These are phyloP conservation scores for Penicillium antarcticum DNA, from an alignment of 495 filamentous ascomycete species.

Conservation along the genomic window DNA sequence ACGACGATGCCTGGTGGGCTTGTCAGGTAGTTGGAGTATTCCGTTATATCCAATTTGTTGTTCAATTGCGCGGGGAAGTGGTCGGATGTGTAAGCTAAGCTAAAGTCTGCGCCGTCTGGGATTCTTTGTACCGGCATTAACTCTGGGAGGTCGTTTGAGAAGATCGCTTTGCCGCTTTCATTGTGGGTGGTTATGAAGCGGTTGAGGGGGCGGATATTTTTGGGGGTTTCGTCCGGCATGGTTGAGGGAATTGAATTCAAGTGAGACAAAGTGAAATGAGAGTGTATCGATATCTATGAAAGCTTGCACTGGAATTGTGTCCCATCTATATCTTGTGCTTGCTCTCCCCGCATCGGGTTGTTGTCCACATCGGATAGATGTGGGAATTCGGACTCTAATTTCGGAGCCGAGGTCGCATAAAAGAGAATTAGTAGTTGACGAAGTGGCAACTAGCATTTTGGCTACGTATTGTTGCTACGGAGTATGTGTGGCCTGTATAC, in stretches of 20 bases:
- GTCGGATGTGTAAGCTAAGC: slow-evolving; percentile 49
- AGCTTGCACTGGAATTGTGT: no score
- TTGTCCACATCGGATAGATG: slow-evolving; percentile 31
- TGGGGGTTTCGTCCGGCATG: slow-evolving; percentile 14
- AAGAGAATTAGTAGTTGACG: background rate
- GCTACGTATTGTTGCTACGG: no score
- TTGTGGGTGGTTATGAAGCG: slow-evolving; percentile 42
- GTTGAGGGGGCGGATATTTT: slow-evolving; percentile 32
- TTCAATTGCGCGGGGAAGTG: slow-evolving; percentile 50
- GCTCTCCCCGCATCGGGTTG: slow-evolving; percentile 13
- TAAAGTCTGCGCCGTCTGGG: slow-evolving; percentile 24
- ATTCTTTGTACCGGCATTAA: slow-evolving; percentile 21
- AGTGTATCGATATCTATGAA: background rate
- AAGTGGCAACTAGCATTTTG: background rate
- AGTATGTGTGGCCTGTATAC: no score
- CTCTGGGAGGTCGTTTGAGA: slow-evolving; percentile 23
- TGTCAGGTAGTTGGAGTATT: slow-evolving; percentile 33
- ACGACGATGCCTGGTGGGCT: slow-evolving; percentile 45
- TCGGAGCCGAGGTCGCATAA: background rate
- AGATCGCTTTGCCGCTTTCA: slow-evolving; percentile 28
- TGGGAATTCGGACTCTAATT: background rate
- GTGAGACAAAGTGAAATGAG: background rate
- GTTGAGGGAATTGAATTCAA: slow-evolving; percentile 1
- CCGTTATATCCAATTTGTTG: slow-evolving; percentile 42
- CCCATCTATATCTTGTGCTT: slow-evolving; percentile 2